Conservation (phyloP, 2,329 filamentous ascomycete genomes). For the Apiospora pterosperma region DNA sequence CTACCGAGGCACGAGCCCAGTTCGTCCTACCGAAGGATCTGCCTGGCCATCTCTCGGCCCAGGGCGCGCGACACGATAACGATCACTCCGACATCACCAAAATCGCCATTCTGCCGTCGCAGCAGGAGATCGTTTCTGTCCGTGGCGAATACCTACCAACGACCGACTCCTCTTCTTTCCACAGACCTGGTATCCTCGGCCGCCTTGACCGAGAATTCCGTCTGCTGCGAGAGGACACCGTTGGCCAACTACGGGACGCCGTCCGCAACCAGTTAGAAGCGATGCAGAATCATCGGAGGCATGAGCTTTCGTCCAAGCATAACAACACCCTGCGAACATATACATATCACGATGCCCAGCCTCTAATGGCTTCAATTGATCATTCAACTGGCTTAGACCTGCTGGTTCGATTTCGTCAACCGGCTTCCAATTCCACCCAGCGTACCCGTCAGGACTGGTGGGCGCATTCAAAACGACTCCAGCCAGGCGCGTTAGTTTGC, state of each 20-base stretch:
- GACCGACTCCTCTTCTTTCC: conserved; percentile 34
- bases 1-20: conserved; percentile 16
- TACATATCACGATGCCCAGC: conserved; percentile 31
- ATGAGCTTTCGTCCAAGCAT: too few species aligned
- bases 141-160: conserved; percentile 43
- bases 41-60: conserved; percentile 28
- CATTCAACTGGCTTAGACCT: conserved; percentile 42
- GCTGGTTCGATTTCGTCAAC: conserved; percentile 43
- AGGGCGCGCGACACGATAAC: conserved; percentile 44
- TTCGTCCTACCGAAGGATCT: conserved; percentile 30
- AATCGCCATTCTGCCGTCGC: conserved; percentile 48
- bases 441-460: conserved; percentile 48
- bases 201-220: conserved; percentile 54
- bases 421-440: conserved; percentile 20
- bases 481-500: conserved; percentile 47
- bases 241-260: conserved; percentile 49
- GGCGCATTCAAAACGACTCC: conserved; percentile 44
- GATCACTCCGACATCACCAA: conserved; percentile 42
- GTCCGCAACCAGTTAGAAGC: conserved; percentile 37
- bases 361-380: conserved; percentile 33
- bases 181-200: conserved; percentile 40
- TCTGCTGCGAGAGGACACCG: conserved; percentile 51
- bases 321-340: conserved; percentile 30
- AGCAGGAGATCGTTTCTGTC: conserved; percentile 39
- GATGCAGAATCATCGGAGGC: conserved; percentile 20